These are phyloP conservation scores for Gamarada debralockiae DNA, from an alignment of 495 filamentous ascomycete genomes.

Conservation along the genomic window DNA sequence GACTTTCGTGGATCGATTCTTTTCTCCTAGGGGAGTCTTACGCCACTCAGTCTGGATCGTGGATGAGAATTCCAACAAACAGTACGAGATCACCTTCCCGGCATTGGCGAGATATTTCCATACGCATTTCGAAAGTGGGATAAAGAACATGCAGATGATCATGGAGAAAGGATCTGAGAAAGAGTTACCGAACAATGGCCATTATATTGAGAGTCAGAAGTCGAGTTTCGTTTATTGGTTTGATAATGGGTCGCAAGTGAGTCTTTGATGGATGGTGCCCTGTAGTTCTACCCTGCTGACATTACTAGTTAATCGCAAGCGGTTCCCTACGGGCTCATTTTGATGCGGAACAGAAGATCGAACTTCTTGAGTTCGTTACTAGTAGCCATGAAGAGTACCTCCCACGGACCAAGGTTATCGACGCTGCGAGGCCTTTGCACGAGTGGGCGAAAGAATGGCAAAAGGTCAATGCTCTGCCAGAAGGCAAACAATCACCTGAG, in stretches of 20 bases:
- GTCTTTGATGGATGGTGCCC: slow-evolving; percentile 18
- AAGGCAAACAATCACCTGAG: slow-evolving; percentile 68
- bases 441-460: slow-evolving; percentile 54
- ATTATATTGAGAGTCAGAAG: slow-evolving; percentile 58
- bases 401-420: slow-evolving; percentile 49
- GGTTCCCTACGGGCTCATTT: slow-evolving; percentile 63
- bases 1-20: slow-evolving; percentile 69
- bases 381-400: slow-evolving; percentile 64
- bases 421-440: slow-evolving; percentile 49
- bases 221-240: slow-evolving; percentile 73
- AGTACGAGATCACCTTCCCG: slow-evolving; percentile 73
- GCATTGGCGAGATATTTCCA: slow-evolving; percentile 77
- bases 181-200: slow-evolving; percentile 53
- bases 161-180: slow-evolving; percentile 58
- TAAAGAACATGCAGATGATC: slow-evolving; percentile 74
- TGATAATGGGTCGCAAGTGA: slow-evolving; percentile 64
- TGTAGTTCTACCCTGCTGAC: not conserved
- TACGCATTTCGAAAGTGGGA: slow-evolving; percentile 78
- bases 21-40: slow-evolving; percentile 65
- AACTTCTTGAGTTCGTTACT: slow-evolving; percentile 66
- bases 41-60: slow-evolving; percentile 55
- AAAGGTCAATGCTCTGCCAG: slow-evolving; percentile 42
- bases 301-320: slow-evolving; percentile 54
- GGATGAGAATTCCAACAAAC: slow-evolving; percentile 44
- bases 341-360: slow-evolving; percentile 65